phyloP scores from a whole-genome alignment of 202 grass and related monocot genomes.

The Carex arenaria region DNA sequence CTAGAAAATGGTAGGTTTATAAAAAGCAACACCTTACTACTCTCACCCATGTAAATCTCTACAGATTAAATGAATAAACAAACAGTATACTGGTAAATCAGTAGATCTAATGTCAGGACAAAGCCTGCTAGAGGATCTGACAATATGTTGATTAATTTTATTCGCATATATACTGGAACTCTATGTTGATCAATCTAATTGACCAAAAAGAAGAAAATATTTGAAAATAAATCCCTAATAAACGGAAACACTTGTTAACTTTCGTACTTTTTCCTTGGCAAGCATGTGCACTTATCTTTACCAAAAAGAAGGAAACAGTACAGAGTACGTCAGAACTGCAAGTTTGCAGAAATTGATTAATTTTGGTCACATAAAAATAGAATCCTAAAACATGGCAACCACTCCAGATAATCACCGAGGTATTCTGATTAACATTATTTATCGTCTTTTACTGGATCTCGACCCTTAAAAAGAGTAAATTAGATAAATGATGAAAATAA shows the following conservation, averaged over 20 bases:
- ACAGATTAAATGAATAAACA: neutral
- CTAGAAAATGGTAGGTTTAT: neutral
- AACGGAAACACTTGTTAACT: neutral
- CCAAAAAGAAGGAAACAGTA: neutral
- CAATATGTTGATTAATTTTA: no score
- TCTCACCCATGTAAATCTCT: neutral
- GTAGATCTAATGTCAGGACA: neutral
- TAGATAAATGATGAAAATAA: neutral
- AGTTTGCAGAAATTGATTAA: neutral
- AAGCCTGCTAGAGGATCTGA: neutral
- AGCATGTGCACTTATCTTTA: neutral
- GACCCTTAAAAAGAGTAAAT: neutral
- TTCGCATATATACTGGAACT: neutral
- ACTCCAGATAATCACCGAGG: neutral
- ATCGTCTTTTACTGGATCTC: neutral
- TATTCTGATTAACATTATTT: neutral
- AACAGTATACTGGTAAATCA: neutral
- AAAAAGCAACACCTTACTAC: neutral
- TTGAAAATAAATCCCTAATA: neutral
- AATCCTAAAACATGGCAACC: neutral
- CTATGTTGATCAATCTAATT: neutral
- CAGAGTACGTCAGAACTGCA: neutral
- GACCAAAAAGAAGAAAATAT: neutral
- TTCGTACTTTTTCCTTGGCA: neutral
- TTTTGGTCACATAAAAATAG: no score